These are phyloP conservation scores for Plantago coronopus DNA, from an alignment of 305 asterid species.

Conservation along the genomic window DNA sequence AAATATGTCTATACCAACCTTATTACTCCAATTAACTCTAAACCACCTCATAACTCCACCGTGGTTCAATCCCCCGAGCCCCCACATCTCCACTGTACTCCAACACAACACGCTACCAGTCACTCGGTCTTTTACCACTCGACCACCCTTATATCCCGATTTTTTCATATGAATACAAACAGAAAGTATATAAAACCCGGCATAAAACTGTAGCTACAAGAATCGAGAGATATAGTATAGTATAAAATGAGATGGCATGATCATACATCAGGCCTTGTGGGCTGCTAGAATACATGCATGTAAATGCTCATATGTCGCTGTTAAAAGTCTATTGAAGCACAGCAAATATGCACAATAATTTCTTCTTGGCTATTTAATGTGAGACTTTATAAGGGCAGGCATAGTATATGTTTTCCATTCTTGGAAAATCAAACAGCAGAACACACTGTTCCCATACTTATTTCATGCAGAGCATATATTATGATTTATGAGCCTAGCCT, in stretches of 20 bases:
- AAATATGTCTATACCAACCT: too few species aligned
- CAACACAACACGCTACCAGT: too few species aligned
- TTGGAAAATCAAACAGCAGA: slow-evolving; percentile 3
- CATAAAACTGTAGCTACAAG: slow-evolving; percentile 1
- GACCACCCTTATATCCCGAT: too few species aligned
- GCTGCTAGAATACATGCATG: slow-evolving; percentile 16
- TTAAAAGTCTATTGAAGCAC: slow-evolving; percentile 5
- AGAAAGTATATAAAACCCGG: background rate
- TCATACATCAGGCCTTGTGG: slow-evolving; percentile 21
- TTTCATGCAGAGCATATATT: background rate
- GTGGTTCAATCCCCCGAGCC: too few species aligned
- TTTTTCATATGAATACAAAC: too few species aligned
- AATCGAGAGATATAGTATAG: slow-evolving; percentile 10
- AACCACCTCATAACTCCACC: too few species aligned
- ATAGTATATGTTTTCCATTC: slow-evolving; percentile 19
- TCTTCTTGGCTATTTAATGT: slow-evolving; percentile 12
- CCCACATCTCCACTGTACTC: too few species aligned
- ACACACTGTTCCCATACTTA: slow-evolving; percentile 3
- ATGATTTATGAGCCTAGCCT: too few species aligned
- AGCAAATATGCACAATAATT: background rate
- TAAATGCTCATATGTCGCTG: slow-evolving; percentile 20
- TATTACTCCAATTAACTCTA: too few species aligned
- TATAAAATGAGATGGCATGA: slow-evolving; percentile 7
- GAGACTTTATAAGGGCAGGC: slow-evolving; percentile 27
- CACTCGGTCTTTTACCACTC: too few species aligned